Evolutionary conservation across 176 grass and related monocot genomes (phyloP).

Genomic region (Cenchrus americanus): DNA sequence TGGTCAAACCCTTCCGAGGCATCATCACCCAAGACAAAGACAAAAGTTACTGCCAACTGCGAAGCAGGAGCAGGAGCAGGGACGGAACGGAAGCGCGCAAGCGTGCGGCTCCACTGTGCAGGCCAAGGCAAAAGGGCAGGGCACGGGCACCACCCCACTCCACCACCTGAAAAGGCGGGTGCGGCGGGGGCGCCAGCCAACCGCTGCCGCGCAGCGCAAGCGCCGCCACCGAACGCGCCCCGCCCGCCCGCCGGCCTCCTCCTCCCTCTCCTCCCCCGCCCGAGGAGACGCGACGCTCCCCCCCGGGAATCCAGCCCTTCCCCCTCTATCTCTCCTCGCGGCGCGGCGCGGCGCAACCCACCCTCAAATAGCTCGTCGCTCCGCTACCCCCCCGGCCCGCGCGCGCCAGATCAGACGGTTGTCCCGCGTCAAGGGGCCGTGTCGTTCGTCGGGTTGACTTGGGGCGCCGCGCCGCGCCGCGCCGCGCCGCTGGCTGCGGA

Average conservation of each 20-base stretch:
- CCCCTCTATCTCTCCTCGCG: not conserved
- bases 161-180: slow-evolving; percentile 17
- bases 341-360: no score
- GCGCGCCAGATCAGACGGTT: not conserved
- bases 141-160: not conserved
- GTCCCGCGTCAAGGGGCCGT: no score
- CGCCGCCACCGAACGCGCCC: slow-evolving; percentile 53
- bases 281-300: slow-evolving; percentile 36
- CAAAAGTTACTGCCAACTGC: no score
- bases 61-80: not conserved
- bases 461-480: not conserved
- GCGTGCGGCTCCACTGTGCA: not conserved
- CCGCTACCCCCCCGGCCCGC: not conserved
- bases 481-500: not conserved
- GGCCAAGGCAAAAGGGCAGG: no score
- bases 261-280: not conserved
- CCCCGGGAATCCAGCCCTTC: slow-evolving; percentile 36
- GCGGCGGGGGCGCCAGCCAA: slow-evolving; percentile 12
- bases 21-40: not conserved
- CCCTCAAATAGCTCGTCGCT: slow-evolving; percentile 25
- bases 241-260: not conserved
- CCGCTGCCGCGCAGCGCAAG: slow-evolving; percentile 49
- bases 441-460: not conserved
- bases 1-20: not conserved
- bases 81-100: not conserved